Percentiles rank a stretch among this genome's conserved stretches.
Evolutionary conservation across 768 basidiomycete genomes (phyloP).

Genomic region (Boletus vinaceobasis): DNA sequence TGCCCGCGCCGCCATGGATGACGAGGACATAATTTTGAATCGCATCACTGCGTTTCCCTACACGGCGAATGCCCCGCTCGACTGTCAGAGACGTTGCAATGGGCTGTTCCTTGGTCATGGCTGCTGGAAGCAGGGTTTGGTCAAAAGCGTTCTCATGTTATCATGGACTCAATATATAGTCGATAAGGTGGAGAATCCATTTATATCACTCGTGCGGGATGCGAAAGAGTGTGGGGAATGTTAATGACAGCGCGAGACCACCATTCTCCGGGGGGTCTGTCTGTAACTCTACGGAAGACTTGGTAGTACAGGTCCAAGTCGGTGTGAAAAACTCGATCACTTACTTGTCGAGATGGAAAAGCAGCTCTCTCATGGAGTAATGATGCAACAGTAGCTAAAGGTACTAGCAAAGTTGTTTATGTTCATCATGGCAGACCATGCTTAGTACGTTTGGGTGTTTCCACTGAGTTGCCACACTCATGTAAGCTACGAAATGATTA

Average conservation of each 20-base stretch:
- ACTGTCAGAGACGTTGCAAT: neutral
- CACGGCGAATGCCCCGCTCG: neutral
- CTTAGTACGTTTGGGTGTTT: too few species aligned
- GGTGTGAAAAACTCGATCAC: too few species aligned
- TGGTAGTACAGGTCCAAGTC: too few species aligned
- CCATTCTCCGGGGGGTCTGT: slow-evolving; percentile 4
- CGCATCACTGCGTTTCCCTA: slow-evolving; percentile 4
- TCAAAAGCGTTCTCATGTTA: neutral
- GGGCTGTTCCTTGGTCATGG: slow-evolving; percentile 10
- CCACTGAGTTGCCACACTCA: too few species aligned
- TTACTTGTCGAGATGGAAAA: too few species aligned
- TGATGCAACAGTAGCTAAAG: too few species aligned
- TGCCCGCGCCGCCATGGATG: slow-evolving; percentile 80
- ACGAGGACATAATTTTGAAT: slow-evolving; percentile 46
- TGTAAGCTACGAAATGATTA: neutral
- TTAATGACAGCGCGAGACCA: neutral
- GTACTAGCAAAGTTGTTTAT: too few species aligned
- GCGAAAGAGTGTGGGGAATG: neutral
- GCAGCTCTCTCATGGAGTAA: too few species aligned
- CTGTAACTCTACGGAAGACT: slow-evolving; percentile 1
- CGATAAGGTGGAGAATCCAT: neutral
- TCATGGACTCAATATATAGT: neutral
- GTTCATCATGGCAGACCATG: too few species aligned
- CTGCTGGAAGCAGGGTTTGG: neutral
- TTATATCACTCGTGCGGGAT: neutral